phyloP scores from a whole-genome alignment of 2,329 filamentous ascomycete species.

The Fusarium citri region DNA sequence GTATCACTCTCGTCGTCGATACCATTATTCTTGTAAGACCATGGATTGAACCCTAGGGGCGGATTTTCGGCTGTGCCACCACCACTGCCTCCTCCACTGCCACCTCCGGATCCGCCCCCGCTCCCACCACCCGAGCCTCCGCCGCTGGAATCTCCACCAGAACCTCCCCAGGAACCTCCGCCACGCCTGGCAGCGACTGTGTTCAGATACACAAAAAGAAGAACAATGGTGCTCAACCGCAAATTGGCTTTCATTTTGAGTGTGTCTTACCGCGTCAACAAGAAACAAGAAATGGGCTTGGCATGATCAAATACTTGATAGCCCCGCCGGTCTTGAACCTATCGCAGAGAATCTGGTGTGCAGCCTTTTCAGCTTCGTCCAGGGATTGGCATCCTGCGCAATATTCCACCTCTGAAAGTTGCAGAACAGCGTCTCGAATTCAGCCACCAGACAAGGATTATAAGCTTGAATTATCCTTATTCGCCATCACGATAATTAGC shows the following conservation, averaged over 20 bases:
- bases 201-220: neutral
- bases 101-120: neutral
- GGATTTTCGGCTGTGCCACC: neutral
- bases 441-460: neutral
- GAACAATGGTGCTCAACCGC: neutral
- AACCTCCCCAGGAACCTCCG: neutral
- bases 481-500: neutral
- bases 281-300: neutral
- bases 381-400: neutral
- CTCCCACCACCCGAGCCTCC: too few relatives aligned
- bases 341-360: neutral
- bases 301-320: fast-evolving
- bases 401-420: neutral
- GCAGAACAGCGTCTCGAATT: neutral
- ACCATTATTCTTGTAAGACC: neutral
- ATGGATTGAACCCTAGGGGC: neutral
- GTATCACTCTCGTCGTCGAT: neutral
- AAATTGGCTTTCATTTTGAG: neutral
- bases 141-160: neutral
- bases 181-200: neutral
- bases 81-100: neutral
- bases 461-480: neutral
- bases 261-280: neutral
- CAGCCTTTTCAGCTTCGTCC: neutral
- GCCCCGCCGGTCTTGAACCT: too few relatives aligned